These are phyloP conservation scores for Penicillium psychrosexuale DNA, from an alignment of 2,329 filamentous ascomycete species.

Conservation along the genomic window DNA sequence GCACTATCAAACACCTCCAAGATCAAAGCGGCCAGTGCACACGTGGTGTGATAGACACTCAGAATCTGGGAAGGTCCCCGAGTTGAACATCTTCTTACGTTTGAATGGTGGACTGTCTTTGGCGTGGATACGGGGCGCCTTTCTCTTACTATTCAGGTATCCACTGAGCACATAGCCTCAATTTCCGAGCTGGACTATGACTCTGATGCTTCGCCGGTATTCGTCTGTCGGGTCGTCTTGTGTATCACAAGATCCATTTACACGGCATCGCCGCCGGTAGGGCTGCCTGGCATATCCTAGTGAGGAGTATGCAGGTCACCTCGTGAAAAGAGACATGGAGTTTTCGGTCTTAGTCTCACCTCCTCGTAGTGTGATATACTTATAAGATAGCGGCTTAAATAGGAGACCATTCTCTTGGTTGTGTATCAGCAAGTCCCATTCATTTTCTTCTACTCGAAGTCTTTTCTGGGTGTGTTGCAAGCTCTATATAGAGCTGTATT, in stretches of 20 bases:
- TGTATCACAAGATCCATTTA: neutral
- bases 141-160: neutral
- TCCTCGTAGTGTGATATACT: neutral
- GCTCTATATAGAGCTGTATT: neutral
- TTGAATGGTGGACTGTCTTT: neutral
- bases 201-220: neutral
- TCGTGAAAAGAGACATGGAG: neutral
- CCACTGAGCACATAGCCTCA: neutral
- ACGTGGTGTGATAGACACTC: neutral
- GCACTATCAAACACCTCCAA: neutral
- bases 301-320: slow-evolving; percentile 1
- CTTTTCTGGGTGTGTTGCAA: neutral
- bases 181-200: neutral
- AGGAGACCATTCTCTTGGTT: neutral
- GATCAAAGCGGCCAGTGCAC: neutral
- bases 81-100: neutral
- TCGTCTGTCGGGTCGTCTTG: neutral
- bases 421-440: neutral
- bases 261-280: neutral
- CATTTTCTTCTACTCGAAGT: neutral
- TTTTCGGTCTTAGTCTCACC: neutral
- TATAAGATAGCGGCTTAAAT: neutral
- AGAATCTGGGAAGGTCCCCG: neutral
- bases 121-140: neutral
- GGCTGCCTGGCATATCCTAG: slow-evolving; percentile 6